phyloP scores from a whole-genome alignment of 352 stramenopile species.

The Phytophthora sansomeana region DNA sequence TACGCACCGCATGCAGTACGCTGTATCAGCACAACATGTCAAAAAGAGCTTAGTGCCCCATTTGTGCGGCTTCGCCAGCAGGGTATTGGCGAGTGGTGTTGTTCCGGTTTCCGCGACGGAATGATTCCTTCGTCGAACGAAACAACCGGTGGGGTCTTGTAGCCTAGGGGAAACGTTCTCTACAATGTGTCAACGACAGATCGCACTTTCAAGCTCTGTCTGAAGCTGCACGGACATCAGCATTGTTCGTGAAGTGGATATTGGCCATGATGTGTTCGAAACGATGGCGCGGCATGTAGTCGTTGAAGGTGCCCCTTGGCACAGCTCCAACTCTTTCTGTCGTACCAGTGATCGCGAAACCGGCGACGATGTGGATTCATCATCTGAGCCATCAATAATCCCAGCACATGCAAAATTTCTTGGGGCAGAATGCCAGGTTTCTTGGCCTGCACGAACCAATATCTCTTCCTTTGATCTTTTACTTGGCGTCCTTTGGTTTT shows the following conservation, averaged over 20 bases:
- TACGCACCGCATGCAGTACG: constrained; percentile 21
- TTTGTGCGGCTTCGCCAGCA: constrained; percentile 20
- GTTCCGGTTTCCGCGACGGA: constrained; percentile 1
- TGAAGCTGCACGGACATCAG: background rate
- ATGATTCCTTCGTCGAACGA: constrained; percentile 15
- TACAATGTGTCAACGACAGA: constrained; percentile 5
- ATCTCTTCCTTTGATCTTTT: constrained; percentile 13
- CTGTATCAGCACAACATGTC: constrained; percentile 14
- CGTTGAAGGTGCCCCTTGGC: constrained; percentile 9
- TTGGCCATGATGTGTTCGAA: constrained; percentile 20
- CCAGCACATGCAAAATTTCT: constrained; percentile 6
- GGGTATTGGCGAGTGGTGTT: constrained; percentile 22
- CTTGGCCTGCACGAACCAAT: too few species aligned
- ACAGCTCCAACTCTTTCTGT: constrained; percentile 1
- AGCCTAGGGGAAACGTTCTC: background rate
- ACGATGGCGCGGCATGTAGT: constrained; percentile 13
- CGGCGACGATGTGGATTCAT: constrained; percentile 2
- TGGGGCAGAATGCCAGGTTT: too few species aligned
- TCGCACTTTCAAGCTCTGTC: constrained; percentile 9
- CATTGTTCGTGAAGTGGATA: constrained; percentile 25
- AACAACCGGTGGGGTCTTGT: constrained; percentile 8
- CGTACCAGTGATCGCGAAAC: constrained; percentile 11
- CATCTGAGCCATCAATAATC: constrained; percentile 11
- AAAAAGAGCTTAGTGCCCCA: constrained; percentile 26
- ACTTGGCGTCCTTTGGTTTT: constrained; percentile 1